Percentiles rank a stretch among this genome's conserved stretches.
phyloP scores from a whole-genome alignment of 305 asterid genomes.

The Fraxinus sp. region DNA sequence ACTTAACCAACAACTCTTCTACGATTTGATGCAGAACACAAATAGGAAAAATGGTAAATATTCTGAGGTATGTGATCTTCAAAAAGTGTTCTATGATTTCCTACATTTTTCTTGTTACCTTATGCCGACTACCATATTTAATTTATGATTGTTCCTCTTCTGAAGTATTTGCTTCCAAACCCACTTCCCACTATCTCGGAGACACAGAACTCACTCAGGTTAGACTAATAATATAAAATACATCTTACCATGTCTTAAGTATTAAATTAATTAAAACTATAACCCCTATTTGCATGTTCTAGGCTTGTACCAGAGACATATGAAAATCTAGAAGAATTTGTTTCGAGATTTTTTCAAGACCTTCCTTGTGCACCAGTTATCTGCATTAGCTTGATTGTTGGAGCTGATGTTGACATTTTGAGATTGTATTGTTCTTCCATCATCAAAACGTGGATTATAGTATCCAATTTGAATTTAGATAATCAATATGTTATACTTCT shows the following conservation, averaged over 20 bases:
- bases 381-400: conserved; percentile 76
- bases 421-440: conserved; percentile 46
- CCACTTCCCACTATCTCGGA: conserved; percentile 29
- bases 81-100: conserved; percentile 24
- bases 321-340: conserved; percentile 59
- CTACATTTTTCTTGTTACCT: neutral
- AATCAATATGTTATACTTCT: conserved; percentile 60
- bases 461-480: conserved; percentile 60
- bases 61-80: neutral
- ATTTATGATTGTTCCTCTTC: conserved; percentile 3
- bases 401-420: conserved; percentile 60
- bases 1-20: conserved; percentile 62
- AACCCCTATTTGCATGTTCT: conserved; percentile 27
- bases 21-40: conserved; percentile 24
- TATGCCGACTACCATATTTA: neutral
- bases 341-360: conserved; percentile 47
- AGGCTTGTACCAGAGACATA: conserved; percentile 55
- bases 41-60: no score
- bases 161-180: conserved; percentile 33
- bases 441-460: conserved; percentile 59
- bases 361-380: conserved; percentile 54
- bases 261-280: neutral
- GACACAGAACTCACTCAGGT: conserved; percentile 40
- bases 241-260: neutral
- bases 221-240: conserved; percentile 22